Conservation (phyloP, 192 early-diverging fungal genomes). For the Thamnidium elegans region DNA sequence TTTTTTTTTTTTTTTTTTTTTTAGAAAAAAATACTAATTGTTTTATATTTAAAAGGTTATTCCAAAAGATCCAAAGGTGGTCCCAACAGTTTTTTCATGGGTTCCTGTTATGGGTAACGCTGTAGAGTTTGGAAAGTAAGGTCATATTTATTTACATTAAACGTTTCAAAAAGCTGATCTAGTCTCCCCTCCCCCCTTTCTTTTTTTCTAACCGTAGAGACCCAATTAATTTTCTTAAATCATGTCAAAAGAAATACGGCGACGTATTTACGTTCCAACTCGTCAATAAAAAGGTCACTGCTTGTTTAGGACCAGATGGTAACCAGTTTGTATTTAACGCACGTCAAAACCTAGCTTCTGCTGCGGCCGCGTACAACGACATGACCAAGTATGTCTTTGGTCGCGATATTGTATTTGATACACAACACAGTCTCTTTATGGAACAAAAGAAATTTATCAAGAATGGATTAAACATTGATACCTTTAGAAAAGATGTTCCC, state of each 20-base stretch:
- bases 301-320: constrained; percentile 84
- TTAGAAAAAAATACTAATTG: neutral
- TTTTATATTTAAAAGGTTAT: neutral
- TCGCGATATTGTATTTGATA: constrained; percentile 92
- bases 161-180: too few relatives aligned
- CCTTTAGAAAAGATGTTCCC: constrained; percentile 84
- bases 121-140: constrained; percentile 75
- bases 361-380: constrained; percentile 91
- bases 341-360: constrained; percentile 76
- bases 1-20: too few relatives aligned
- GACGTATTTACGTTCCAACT: constrained; percentile 91
- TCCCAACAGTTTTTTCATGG: constrained; percentile 69
- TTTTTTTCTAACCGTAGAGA: too few relatives aligned
- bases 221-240: constrained; percentile 81
- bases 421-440: constrained; percentile 88
- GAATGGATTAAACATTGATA: constrained; percentile 80
- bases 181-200: too few relatives aligned
- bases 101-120: constrained; percentile 89
- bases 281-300: constrained; percentile 87
- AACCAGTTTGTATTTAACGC: constrained; percentile 97
- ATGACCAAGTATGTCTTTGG: constrained; percentile 96
- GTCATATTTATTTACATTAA: neutral
- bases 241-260: constrained; percentile 79
- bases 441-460: constrained; percentile 99
- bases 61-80: constrained; percentile 45